Base-by-base conservation (phyloP, 208 protist genomes). In the Trypanosomatidae sp. region DNA sequence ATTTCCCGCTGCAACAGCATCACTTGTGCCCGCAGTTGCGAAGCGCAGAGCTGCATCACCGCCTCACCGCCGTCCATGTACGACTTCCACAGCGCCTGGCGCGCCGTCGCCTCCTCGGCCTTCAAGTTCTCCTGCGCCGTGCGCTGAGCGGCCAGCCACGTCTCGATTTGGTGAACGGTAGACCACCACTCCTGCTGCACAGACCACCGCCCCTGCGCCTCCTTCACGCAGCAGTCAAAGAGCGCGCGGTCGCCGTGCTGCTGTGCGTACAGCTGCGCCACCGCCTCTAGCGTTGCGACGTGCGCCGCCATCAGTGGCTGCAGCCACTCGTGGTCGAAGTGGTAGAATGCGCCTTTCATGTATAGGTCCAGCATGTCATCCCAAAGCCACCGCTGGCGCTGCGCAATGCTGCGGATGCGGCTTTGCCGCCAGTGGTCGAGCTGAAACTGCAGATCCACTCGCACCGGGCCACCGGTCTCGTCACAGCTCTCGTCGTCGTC, bases 361-460 rank as follows among this genome's bases (percentile, higher is more conserved):
- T 83, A 89, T 1, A 91, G 77, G 59, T 80, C 74, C 15, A 76
- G 39, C 69, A 89, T 79, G 71, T 87, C 79, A 58, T 67, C 81
- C 33, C 74, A 71, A 5, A 92, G 74, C 84, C 82, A 94, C 43
- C 59, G 66, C 53, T 75, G 66, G 13, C 90, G 87, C 41, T 84
- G 87, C 58, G 67, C 67, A 5, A 76, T 39, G 28, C 50, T 62
- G n/a, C 41, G 28, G 17, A 13, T 73, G 66, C 71, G 74, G 25
- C 28, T 76, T 75, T 71, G 68, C 66, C 69, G 69, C 81, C 72
- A 93, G n/a, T 66, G 71, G 46, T 68, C 47, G n/a, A 19, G 55
- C 76, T 77, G 76, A 56, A 80, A 80, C 65, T 76, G 76, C 30
- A 80, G 30, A 25, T 80, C 76, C 7, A 80, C 76, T 17, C 76